These are phyloP conservation scores for Cyberlindnera japonica DNA, from an alignment of 805 yeast species.

Conservation along the genomic window DNA sequence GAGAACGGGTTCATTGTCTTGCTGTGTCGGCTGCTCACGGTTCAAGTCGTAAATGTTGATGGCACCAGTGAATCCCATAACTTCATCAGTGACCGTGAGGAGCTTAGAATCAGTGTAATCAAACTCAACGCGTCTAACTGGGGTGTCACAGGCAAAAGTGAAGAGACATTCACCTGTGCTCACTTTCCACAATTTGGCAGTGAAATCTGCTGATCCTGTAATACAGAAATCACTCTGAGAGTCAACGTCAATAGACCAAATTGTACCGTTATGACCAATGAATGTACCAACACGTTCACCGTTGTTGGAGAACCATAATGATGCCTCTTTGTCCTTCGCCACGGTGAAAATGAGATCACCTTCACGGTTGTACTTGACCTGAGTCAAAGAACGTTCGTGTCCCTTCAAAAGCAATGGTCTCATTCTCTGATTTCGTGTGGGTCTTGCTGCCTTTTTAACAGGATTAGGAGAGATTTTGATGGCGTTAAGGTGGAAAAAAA, in stretches of 20 bases:
- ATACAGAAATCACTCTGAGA: slow-evolving; percentile 60
- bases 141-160: slow-evolving; percentile 73
- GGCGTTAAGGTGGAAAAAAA: slow-evolving; percentile 1
- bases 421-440: too few species aligned
- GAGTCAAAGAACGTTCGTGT: slow-evolving; percentile 96
- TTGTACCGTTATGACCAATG: slow-evolving; percentile 86
- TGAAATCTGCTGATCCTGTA: slow-evolving; percentile 90
- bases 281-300: slow-evolving; percentile 97
- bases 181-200: slow-evolving; percentile 81
- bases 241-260: slow-evolving; percentile 91
- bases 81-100: slow-evolving; percentile 81
- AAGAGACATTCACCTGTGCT: slow-evolving; percentile 70
- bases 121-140: slow-evolving; percentile 89
- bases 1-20: slow-evolving; percentile 53
- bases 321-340: slow-evolving; percentile 85
- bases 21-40: slow-evolving; percentile 42
- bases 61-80: slow-evolving; percentile 84
- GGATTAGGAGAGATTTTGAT: neutral
- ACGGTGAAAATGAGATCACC: slow-evolving; percentile 92
- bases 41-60: slow-evolving; percentile 64
- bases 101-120: slow-evolving; percentile 66
- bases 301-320: slow-evolving; percentile 90
- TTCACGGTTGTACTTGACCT: slow-evolving; percentile 90
- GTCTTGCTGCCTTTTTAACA: neutral
- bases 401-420: slow-evolving; percentile 79